Evolutionary conservation across 192 early-diverging fungal genomes (phyloP).

Genomic region (Coemansia sp.): DNA sequence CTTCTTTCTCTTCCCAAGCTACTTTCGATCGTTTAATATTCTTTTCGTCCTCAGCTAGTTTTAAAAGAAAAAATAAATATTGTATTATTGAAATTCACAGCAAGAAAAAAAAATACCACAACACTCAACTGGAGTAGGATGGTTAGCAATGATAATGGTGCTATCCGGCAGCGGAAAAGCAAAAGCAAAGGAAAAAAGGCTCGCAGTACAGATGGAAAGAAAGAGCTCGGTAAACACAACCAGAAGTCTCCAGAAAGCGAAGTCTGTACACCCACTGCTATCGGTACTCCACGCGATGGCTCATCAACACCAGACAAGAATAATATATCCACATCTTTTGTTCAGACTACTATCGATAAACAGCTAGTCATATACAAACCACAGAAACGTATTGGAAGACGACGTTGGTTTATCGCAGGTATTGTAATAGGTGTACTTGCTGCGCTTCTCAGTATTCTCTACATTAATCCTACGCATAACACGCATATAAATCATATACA

Average conservation of each 20-base stretch:
- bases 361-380: conserved; percentile 13
- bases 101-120: neutral
- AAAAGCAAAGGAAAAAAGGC: conserved; percentile 7
- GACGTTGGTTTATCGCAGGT: conserved; percentile 58
- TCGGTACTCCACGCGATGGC: conserved; percentile 21
- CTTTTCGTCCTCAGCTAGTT: neutral
- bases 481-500: conserved; percentile 55
- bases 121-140: neutral
- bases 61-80: conserved; percentile 1
- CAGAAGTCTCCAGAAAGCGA: conserved; percentile 1
- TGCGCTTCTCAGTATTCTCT: conserved; percentile 44
- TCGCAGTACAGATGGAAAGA: neutral
- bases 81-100: neutral
- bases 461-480: conserved; percentile 50
- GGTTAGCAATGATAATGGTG: neutral
- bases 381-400: conserved; percentile 25
- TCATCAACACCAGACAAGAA: neutral
- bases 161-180: conserved; percentile 8
- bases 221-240: neutral
- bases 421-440: conserved; percentile 59
- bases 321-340: neutral
- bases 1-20: neutral
- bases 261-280: conserved; percentile 23
- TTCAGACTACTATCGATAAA: conserved; percentile 3
- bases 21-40: neutral